These are phyloP conservation scores for Psidium friedrichsthalianum DNA, from an alignment of 345 rosid species.

Conservation along the genomic window DNA sequence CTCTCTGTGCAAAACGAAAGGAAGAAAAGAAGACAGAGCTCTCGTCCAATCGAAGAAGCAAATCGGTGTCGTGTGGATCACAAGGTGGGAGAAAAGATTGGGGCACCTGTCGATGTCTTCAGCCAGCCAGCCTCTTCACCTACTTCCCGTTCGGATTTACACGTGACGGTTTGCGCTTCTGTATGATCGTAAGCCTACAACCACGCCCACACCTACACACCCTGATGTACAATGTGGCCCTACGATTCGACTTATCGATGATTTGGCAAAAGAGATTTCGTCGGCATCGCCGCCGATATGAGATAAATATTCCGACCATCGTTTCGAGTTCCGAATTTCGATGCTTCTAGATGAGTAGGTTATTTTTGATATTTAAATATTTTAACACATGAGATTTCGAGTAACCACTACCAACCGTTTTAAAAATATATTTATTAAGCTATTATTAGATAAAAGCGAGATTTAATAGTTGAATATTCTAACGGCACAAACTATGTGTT, in stretches of 20 bases:
- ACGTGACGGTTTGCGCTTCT: background rate
- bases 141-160: background rate
- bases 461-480: too few species aligned
- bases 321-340: too few species aligned
- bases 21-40: background rate
- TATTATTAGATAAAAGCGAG: too few species aligned
- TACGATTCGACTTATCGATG: background rate
- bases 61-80: background rate
- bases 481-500: background rate
- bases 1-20: background rate
- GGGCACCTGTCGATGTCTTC: background rate
- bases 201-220: background rate
- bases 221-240: background rate
- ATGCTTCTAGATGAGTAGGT: too few species aligned
- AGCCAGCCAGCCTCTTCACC: background rate
- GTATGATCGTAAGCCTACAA: background rate
- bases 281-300: background rate
- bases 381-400: too few species aligned
- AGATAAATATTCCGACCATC: too few species aligned
- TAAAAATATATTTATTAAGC: too few species aligned
- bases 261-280: accelerated
- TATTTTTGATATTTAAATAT: background rate
- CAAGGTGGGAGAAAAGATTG: background rate
- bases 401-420: accelerated
- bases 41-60: background rate